Conservation (phyloP, 108 stramenopile species). For the Mediolabrus comicus region DNA sequence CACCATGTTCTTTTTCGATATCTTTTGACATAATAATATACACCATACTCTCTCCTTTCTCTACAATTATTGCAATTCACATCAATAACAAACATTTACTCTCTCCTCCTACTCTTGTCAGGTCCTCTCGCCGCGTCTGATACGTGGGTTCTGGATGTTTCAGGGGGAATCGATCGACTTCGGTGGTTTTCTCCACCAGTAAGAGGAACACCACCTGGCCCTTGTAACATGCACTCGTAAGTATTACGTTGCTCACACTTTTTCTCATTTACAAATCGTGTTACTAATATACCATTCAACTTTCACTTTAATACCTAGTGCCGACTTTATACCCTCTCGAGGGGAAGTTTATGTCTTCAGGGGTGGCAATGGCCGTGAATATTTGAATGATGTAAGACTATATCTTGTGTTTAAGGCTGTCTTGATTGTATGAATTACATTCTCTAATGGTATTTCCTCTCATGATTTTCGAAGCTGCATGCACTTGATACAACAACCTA, state of each 20-base stretch:
- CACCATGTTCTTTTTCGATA: too few species aligned
- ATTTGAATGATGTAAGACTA: slow-evolving; percentile 85
- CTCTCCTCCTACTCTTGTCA: too few species aligned
- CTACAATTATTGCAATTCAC: too few species aligned
- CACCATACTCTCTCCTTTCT: too few species aligned
- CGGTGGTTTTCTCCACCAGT: slow-evolving; percentile 67
- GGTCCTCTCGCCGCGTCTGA: slow-evolving; percentile 88
- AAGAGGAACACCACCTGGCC: slow-evolving; percentile 75
- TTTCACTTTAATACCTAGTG: too few species aligned
- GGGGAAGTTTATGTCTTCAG: slow-evolving; percentile 89
- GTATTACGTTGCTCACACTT: too few species aligned
- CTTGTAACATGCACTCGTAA: slow-evolving; percentile 98
- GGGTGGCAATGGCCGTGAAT: slow-evolving; percentile 89
- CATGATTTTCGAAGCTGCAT: slow-evolving; percentile 51
- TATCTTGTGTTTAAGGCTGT: too few species aligned
- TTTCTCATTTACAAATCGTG: too few species aligned
- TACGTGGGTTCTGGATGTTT: slow-evolving; percentile 82
- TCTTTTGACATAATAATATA: too few species aligned
- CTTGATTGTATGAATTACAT: too few species aligned
- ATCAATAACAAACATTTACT: too few species aligned
- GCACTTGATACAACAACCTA: slow-evolving; percentile 79
- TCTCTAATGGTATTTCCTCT: background rate
- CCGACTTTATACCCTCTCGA: slow-evolving; percentile 71
- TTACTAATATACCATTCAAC: too few species aligned
- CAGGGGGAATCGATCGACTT: slow-evolving; percentile 42